phyloP scores from a whole-genome alignment of 306 rosid genomes.

The Prunus davidiana region DNA sequence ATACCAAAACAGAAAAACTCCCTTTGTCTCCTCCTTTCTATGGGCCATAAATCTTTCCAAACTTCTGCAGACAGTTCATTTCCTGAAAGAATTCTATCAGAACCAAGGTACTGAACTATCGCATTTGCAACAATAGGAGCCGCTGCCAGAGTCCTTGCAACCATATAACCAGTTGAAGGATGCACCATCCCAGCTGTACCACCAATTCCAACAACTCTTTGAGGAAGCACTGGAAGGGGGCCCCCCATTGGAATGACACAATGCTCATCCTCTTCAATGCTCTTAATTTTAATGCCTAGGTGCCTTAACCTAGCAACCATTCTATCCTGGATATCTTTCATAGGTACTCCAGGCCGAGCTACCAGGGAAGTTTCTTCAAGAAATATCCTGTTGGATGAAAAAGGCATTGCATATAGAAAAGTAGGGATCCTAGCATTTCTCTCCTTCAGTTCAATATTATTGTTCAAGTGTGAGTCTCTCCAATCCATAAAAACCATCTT shows the following conservation, averaged over 20 bases:
- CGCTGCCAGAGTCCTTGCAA: conserved; percentile 93
- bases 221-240: conserved; percentile 90
- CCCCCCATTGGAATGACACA: conserved; percentile 99
- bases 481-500: conserved; percentile 98
- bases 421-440: conserved; percentile 80
- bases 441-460: conserved; percentile 52
- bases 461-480: conserved; percentile 85
- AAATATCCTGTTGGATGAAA: conserved; percentile 79
- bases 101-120: conserved; percentile 70
- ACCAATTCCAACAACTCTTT: conserved; percentile 94
- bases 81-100: conserved; percentile 52
- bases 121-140: conserved; percentile 89
- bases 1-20: conserved; percentile 99
- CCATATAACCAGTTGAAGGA: conserved; percentile 98
- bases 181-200: conserved; percentile 99
- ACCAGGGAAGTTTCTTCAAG: conserved; percentile 96
- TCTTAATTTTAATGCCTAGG: conserved; percentile 81
- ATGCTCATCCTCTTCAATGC: conserved; percentile 95
- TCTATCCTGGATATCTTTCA: conserved; percentile 86
- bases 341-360: conserved; percentile 83
- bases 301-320: conserved; percentile 87
- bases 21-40: conserved; percentile 84
- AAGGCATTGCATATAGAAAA: conserved; percentile 97
- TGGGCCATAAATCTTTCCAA: conserved; percentile 96
- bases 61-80: conserved; percentile 60